Percentiles rank a stretch among this genome's conserved stretches.
Evolutionary conservation across 2,329 filamentous ascomycete genomes (phyloP).

Genomic region (Aspergillus sp.): DNA sequence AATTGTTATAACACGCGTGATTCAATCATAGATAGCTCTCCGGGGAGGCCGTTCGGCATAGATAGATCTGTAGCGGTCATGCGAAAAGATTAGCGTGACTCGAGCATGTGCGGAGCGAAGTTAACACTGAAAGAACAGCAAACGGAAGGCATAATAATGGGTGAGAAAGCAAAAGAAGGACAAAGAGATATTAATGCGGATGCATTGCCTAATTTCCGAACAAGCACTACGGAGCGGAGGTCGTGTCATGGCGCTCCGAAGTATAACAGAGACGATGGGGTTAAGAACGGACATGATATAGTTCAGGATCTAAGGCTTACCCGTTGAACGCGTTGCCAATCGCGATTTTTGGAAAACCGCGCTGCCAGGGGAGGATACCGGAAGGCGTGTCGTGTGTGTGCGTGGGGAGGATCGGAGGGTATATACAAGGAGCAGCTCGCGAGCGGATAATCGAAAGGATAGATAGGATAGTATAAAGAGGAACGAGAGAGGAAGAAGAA

Average conservation of each 20-base stretch:
- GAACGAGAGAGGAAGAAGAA: constrained; percentile 5
- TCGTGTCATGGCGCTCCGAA: background rate
- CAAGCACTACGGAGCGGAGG: background rate
- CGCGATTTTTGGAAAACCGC: constrained; percentile 9
- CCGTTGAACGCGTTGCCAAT: constrained; percentile 16
- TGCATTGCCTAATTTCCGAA: background rate
- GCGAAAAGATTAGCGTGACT: background rate
- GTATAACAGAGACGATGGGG: background rate
- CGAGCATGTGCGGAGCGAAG: background rate
- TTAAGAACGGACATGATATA: no score
- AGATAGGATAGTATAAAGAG: constrained; percentile 3
- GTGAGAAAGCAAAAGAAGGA: constrained; percentile 6
- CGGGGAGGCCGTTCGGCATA: background rate
- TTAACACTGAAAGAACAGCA: background rate
- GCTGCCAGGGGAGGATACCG: background rate
- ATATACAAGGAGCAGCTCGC: background rate
- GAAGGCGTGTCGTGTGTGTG: no score
- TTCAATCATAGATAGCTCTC: constrained; percentile 14
- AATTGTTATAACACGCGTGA: constrained; percentile 13
- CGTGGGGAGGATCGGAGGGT: background rate
- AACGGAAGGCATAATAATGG: background rate
- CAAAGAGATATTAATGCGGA: background rate
- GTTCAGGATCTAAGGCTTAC: constrained; percentile 6
- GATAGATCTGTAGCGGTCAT: constrained; percentile 4
- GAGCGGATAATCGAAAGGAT: constrained; percentile 4